Evolutionary conservation across 2,329 filamentous ascomycete genomes (phyloP).

Genomic region (Fusarium bactridioides): DNA sequence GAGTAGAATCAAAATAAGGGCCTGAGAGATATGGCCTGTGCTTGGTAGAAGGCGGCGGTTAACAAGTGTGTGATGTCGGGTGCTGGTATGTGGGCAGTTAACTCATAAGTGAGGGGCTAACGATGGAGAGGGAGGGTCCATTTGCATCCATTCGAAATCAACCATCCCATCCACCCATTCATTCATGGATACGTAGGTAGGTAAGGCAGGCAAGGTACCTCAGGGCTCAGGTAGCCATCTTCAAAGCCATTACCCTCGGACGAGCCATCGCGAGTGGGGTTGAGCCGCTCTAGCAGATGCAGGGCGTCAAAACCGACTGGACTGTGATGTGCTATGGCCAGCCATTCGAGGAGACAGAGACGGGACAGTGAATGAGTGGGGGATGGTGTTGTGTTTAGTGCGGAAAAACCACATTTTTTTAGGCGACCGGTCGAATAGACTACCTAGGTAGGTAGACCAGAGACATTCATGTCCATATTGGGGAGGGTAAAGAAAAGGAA

Average conservation of each 20-base stretch:
- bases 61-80: constrained; percentile 37
- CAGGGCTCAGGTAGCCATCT: neutral
- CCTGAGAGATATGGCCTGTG: constrained; percentile 24
- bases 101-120: constrained; percentile 41
- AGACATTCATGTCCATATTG: neutral
- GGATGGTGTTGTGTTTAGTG: constrained; percentile 37
- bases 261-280: constrained; percentile 31
- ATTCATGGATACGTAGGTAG: neutral
- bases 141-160: neutral
- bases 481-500: neutral
- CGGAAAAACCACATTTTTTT: constrained; percentile 22
- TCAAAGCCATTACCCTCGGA: constrained; percentile 4
- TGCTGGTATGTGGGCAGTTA: constrained; percentile 38
- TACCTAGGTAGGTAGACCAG: neutral
- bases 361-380: constrained; percentile 17
- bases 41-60: constrained; percentile 26
- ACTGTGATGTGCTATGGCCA: constrained; percentile 4
- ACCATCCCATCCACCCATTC: constrained; percentile 17
- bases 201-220: neutral
- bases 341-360: constrained; percentile 1
- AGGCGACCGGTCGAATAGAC: neutral
- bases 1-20: constrained; percentile 4
- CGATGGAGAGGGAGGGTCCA: constrained; percentile 31
- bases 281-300: constrained; percentile 30
- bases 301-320: constrained; percentile 26